These are phyloP conservation scores for Lycium ferocissimum DNA, from an alignment of 257 asterid genomes.

Conservation along the genomic window DNA sequence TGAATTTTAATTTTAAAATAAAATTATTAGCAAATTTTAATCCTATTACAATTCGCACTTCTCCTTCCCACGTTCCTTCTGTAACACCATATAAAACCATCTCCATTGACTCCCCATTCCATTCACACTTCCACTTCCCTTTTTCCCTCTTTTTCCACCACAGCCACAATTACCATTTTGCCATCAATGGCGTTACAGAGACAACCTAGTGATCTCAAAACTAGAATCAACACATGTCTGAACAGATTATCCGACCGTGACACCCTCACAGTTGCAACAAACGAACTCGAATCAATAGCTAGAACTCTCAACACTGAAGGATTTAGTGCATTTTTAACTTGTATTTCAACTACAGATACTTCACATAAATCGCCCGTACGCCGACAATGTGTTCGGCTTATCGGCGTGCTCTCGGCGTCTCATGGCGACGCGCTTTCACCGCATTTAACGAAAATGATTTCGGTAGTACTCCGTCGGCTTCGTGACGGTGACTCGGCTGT, in stretches of 20 bases:
- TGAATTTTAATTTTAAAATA: too few species aligned
- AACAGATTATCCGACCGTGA: constrained; percentile 82
- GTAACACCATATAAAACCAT: constrained; percentile 52
- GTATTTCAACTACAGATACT: constrained; percentile 71
- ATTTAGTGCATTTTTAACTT: constrained; percentile 65
- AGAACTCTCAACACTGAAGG: constrained; percentile 51
- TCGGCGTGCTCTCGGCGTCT: constrained; percentile 63
- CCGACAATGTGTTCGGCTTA: constrained; percentile 80
- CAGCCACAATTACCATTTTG: not conserved
- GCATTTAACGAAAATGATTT: constrained; percentile 62
- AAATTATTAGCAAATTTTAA: too few species aligned
- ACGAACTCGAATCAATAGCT: constrained; percentile 80
- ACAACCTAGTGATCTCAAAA: constrained; percentile 59
- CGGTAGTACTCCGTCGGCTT: constrained; percentile 80
- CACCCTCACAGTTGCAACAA: constrained; percentile 69
- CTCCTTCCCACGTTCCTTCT: constrained; percentile 48
- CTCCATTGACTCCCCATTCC: constrained; percentile 11
- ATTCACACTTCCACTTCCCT: constrained; percentile 13
- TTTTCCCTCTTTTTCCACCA: constrained; percentile 27
- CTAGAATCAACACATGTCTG: constrained; percentile 66
- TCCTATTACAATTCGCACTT: not conserved
- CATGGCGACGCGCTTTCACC: constrained; percentile 85
- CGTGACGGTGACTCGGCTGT: constrained; percentile 86
- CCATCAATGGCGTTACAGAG: constrained; percentile 46
- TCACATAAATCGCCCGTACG: constrained; percentile 88